A percentile compares a stretch with the other conserved stretches of the same genome.
These are phyloP conservation scores for Fomitiporia mediterranea DNA, from an alignment of 1,284 basidiomycete species.

Conservation along the genomic window DNA sequence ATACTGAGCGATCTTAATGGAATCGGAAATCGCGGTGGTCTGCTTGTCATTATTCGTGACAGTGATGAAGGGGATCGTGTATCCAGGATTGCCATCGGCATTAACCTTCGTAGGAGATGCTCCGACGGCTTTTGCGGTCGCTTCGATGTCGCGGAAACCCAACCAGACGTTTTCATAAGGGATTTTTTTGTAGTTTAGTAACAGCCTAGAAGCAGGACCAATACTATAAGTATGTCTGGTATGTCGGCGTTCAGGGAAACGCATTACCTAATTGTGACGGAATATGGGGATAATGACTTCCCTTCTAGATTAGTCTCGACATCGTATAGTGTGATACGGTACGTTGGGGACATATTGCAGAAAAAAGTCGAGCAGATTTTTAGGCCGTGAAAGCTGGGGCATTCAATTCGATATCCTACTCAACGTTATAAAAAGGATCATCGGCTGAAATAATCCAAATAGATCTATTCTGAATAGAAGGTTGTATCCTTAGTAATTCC, in stretches of 20 bases:
- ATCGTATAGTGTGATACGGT: constrained; percentile 31
- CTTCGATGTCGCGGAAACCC: constrained; percentile 37
- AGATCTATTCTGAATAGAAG: too few relatives aligned
- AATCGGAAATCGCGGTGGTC: constrained; percentile 33
- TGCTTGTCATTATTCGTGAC: constrained; percentile 25
- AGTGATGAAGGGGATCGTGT: constrained; percentile 36
- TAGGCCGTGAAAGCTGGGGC: too few relatives aligned
- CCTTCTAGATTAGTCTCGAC: constrained; percentile 23
- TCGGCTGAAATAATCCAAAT: too few relatives aligned
- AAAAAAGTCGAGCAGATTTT: too few relatives aligned
- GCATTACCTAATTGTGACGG: constrained; percentile 30
- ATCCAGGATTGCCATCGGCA: constrained; percentile 29
- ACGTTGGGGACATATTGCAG: too few relatives aligned
- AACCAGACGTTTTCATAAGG: constrained; percentile 39
- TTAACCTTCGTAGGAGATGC: constrained; percentile 26
- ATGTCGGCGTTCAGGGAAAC: constrained; percentile 1
- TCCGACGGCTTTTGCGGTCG: constrained; percentile 29
- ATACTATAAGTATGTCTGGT: not conserved
- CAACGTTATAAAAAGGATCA: too few relatives aligned
- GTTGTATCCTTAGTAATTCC: too few relatives aligned
- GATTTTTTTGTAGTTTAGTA: constrained; percentile 38
- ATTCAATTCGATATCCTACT: too few relatives aligned
- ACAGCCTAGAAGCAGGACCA: constrained; percentile 24
- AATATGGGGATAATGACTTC: constrained; percentile 29
- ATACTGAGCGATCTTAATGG: constrained; percentile 40